A percentile compares a stretch with the other conserved stretches of the same genome.
These are phyloP conservation scores for Coccomyxa sp. DNA, from an alignment of 139 green algal species.

Conservation along the genomic window DNA sequence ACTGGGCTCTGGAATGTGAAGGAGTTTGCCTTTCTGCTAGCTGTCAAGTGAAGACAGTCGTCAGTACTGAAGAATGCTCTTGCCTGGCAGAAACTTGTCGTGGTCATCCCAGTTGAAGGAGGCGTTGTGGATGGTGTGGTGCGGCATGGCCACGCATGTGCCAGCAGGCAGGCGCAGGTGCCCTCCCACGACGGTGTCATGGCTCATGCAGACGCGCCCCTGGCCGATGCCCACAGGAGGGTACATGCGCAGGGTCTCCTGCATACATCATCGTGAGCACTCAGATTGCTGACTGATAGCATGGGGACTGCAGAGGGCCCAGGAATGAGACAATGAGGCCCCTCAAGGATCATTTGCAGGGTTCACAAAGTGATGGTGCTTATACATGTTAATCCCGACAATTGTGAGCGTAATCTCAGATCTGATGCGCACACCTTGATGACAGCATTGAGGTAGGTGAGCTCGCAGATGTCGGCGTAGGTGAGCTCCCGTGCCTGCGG, in stretches of 20 bases:
- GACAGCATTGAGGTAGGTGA: constrained; percentile 10
- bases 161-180: constrained; percentile 22
- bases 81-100: constrained; percentile 17
- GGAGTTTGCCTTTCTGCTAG: background rate
- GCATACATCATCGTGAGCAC: background rate
- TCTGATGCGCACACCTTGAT: constrained; percentile 16
- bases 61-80: background rate
- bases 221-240: constrained; percentile 17
- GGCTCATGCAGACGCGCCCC: background rate
- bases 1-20: background rate
- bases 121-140: constrained; percentile 11
- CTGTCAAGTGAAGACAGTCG: background rate
- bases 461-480: constrained; percentile 12
- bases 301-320: too few species aligned
- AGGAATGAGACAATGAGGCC: too few species aligned
- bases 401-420: too few species aligned
- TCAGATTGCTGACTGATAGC: too few species aligned
- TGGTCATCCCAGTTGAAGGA: constrained; percentile 13
- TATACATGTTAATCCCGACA: too few species aligned
- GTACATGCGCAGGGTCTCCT: constrained; percentile 24
- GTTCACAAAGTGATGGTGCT: too few species aligned
- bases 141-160: constrained; percentile 11
- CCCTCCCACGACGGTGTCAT: background rate
- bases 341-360: too few species aligned
- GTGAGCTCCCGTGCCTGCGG: constrained; percentile 3